Percentiles rank a stretch among this genome's conserved stretches.
phyloP scores from a whole-genome alignment of 176 grass and related monocot species.

The Bothriochloa decipiens region DNA sequence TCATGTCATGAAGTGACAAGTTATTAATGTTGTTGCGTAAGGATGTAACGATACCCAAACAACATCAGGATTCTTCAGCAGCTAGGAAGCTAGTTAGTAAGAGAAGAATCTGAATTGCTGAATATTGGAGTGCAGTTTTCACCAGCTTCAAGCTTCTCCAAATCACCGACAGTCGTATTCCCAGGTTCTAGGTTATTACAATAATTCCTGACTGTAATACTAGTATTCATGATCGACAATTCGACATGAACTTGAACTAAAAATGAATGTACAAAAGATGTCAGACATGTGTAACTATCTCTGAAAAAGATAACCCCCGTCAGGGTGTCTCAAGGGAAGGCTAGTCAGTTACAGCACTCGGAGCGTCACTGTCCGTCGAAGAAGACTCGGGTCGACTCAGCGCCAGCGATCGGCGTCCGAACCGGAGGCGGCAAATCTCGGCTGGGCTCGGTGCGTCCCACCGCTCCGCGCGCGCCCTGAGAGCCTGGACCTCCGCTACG shows the following conservation, averaged over 20 bases:
- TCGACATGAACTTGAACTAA: background rate
- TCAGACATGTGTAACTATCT: background rate
- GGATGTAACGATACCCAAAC: background rate
- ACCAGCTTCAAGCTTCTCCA: background rate
- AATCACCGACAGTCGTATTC: background rate
- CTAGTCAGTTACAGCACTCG: too few relatives aligned
- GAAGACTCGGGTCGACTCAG: background rate
- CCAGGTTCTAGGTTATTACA: background rate
- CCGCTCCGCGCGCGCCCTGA: background rate
- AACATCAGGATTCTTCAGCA: background rate
- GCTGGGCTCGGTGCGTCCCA: slow-evolving; percentile 55
- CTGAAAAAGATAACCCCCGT: background rate
- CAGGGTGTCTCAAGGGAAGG: background rate
- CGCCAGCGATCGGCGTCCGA: background rate
- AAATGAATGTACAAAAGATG: background rate
- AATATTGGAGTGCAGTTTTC: background rate
- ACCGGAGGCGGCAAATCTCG: slow-evolving; percentile 54
- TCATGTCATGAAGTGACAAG: background rate
- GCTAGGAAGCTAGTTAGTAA: too few relatives aligned
- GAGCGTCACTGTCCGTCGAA: background rate
- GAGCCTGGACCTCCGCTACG: slow-evolving; percentile 39
- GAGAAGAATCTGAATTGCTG: background rate
- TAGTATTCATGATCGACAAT: background rate
- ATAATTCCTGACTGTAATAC: background rate
- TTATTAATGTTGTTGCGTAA: background rate